phyloP scores from a whole-genome alignment of 352 stramenopile genomes.

The Pythium guiyangense region DNA sequence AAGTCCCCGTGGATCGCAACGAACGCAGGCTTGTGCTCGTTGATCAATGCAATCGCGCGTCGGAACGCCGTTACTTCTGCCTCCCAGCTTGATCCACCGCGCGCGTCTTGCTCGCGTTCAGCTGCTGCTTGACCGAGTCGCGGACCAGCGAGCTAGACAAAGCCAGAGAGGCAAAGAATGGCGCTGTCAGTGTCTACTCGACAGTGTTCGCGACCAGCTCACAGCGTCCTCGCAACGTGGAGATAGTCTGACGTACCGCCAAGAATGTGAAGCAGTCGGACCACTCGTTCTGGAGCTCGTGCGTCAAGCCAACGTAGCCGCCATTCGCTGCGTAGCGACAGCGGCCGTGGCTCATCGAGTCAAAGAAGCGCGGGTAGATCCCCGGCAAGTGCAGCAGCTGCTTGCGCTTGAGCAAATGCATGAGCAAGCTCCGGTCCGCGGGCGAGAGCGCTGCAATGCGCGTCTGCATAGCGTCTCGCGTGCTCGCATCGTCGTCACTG shows the following conservation, averaged over 20 bases:
- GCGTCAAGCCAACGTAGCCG: constrained; percentile 57
- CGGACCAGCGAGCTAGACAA: constrained; percentile 45
- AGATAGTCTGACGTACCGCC: constrained; percentile 25
- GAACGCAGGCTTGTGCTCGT: constrained; percentile 49
- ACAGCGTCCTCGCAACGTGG: background rate
- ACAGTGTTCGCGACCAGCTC: too few species aligned
- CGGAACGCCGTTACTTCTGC: constrained; percentile 35
- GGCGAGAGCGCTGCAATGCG: constrained; percentile 31
- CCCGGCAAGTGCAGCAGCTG: constrained; percentile 61
- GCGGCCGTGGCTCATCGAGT: constrained; percentile 32
- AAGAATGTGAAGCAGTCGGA: constrained; percentile 62
- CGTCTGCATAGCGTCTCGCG: constrained; percentile 13
- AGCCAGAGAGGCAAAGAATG: background rate
- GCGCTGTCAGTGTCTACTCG: background rate
- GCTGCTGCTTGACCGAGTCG: constrained; percentile 31
- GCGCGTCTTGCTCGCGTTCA: constrained; percentile 22
- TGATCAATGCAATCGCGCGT: constrained; percentile 39
- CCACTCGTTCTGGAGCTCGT: constrained; percentile 79
- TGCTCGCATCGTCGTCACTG: constrained; percentile 11
- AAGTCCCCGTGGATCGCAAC: constrained; percentile 68
- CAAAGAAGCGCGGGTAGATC: constrained; percentile 75
- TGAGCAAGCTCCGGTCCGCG: constrained; percentile 39
- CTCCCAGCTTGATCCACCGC: constrained; percentile 45
- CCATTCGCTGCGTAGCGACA: constrained; percentile 53
- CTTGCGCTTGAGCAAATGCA: constrained; percentile 79